Base-by-base conservation (phyloP, 1,139 yeast species). In the Kodamaea suecica region DNA sequence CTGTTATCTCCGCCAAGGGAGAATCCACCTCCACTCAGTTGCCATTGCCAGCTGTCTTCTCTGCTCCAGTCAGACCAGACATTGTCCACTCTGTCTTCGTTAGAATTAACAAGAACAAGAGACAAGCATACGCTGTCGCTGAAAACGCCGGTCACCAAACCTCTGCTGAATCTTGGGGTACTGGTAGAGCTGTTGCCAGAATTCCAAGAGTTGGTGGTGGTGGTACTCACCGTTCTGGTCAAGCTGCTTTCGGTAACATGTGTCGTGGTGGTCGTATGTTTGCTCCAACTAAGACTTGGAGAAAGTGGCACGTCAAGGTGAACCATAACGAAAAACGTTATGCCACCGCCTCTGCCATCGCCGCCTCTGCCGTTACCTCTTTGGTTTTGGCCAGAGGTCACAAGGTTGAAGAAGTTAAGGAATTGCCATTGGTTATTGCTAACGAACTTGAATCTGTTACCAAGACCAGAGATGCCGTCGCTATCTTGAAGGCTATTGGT, bases 231-330 rank as follows among this genome's bases (percentile, higher is more conserved):
- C 92, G 98, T 79, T 82, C 97, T 56, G 98, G 98, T 74, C 98
- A 92, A 78, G 98, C 90, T 73, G 98, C 98, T 70, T 92, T 92
- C 81, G 98, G 98, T 83, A 92, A 92, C 94, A 92, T 92, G 98
- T 92, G 98, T 84, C 92, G 98, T 79, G 97, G 97, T 74, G 98
- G 98, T 80, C 95, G 98, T 79, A 92, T 92, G 97, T 92, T 92
- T 67, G 97, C 98, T 73, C 98, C 98, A 73, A 92, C 98, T 76
- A 92, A 94, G 84, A 88, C 95, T 74, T 92, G 98, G 98, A 88
- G 98, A 85, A 88, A 84, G 78, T 92, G 98, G 98, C 95, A 94
- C 88, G 95, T 92, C 70, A 92, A 88, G 84, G 96, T 92, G 63
- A 92, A 92, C 96, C 97, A 88, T 76, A 92, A 90, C 87, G 96